A percentile compares a stretch with the other conserved stretches of the same genome.
phyloP scores from a whole-genome alignment of 2,329 filamentous ascomycete species.

The Paraphaeosphaeria minitans region DNA sequence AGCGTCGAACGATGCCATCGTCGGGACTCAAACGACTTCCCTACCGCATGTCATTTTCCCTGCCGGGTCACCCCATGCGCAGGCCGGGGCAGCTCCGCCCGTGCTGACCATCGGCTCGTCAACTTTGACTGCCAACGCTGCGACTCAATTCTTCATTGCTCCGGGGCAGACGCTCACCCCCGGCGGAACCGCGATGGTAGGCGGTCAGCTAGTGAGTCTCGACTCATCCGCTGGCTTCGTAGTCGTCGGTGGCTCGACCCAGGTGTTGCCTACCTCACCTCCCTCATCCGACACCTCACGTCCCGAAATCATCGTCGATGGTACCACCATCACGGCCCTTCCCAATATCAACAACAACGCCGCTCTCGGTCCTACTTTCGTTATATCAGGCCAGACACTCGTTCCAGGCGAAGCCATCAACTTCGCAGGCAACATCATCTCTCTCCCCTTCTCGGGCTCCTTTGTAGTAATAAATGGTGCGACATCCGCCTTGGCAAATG shows the following conservation, averaged over 20 bases:
- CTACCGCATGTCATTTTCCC: constrained; percentile 23
- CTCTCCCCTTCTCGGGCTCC: constrained; percentile 24
- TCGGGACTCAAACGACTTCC: constrained; percentile 33
- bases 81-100: constrained; percentile 29
- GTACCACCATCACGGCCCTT: constrained; percentile 34
- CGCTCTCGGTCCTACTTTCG: constrained; percentile 32
- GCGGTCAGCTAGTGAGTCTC: constrained; percentile 49
- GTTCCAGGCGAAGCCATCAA: constrained; percentile 32
- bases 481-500: constrained; percentile 42
- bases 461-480: constrained; percentile 42
- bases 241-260: constrained; percentile 48
- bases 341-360: constrained; percentile 12
- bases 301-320: constrained; percentile 31
- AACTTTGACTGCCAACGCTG: constrained; percentile 51
- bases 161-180: constrained; percentile 46
- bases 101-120: constrained; percentile 49
- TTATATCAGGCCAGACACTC: constrained; percentile 48
- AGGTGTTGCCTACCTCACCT: constrained; percentile 30
- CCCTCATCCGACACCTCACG: constrained; percentile 30
- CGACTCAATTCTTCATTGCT: constrained; percentile 52
- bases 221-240: constrained; percentile 47
- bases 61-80: constrained; percentile 11
- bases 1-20: constrained; percentile 28
- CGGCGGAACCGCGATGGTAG: constrained; percentile 47
- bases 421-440: neutral